Base-by-base conservation (phyloP, 768 basidiomycete species). In the Leccinum fibrillosum region DNA sequence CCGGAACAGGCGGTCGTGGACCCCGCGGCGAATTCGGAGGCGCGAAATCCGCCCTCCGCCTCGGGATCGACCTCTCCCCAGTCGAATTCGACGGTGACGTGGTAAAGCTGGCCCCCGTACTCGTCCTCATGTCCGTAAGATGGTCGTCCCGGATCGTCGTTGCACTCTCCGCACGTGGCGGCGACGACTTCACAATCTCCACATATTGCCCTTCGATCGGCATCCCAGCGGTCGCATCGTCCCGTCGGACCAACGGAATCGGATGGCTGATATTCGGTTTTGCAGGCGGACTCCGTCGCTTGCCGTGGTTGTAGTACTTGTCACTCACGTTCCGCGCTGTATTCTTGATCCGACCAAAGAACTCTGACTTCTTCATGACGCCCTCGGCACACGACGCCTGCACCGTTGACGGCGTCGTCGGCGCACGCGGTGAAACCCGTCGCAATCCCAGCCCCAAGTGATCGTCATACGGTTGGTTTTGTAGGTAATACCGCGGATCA, bases 321-420 rank as follows among this genome's bases (percentile, higher is more conserved):
- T 85, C 80, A 74, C 88, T 89, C 60, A 89, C 87, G 47, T 83
- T 80, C 56, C 89, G 78, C 34, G 87, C 84, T 2, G 86, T 86
- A 50, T 83, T 77, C 60, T 76, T 81, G 45, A 90, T 78, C 68
- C 76, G 80, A n/a, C 79, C 78, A 53, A 90, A 62, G 65, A 90
- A 90, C 66, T 89, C 86, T 17, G 75, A 77, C 69, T 90, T 91
- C 68, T 80, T 86, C 80, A 89, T 85, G 39, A 86, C 77, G 9
- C 79, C 81, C 8, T 86, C 80, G 56, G 78, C 52, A 52, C 69
- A 72, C 32, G 67, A 67, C 2, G 64, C 66, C 30, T 73, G 65
- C 62, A 69, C 65, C 60, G 66, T 69, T 62, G 60, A 59, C 53
- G 70, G 58, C 45, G 75, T 80, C 13, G 77, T 75, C 54, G 79